phyloP scores from a whole-genome alignment of 1,284 basidiomycete species.

The Pisolithus thermaeus region DNA sequence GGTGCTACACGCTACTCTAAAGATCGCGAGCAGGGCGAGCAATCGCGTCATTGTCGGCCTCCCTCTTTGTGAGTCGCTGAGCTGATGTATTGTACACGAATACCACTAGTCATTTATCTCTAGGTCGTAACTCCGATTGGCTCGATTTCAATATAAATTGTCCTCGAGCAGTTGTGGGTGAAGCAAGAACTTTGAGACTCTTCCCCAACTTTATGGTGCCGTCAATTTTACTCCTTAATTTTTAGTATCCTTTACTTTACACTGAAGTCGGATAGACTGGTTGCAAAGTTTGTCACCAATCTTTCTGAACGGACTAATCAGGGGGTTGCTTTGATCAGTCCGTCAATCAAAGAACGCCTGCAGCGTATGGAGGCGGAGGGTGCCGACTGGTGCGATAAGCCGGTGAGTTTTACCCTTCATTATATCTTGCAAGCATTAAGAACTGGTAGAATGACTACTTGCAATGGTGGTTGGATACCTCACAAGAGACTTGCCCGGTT shows the following conservation, averaged over 20 bases:
- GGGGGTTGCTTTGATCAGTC: slow-evolving; percentile 24
- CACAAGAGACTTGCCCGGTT: no score
- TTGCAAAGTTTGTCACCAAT: slow-evolving; percentile 18
- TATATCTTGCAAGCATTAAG: not conserved
- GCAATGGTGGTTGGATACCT: slow-evolving; percentile 30
- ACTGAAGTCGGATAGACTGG: slow-evolving; percentile 7
- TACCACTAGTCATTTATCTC: not conserved
- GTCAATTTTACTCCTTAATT: slow-evolving; percentile 21
- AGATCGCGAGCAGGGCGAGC: slow-evolving; percentile 28
- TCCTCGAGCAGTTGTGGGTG: slow-evolving; percentile 26
- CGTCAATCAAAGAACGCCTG: slow-evolving; percentile 35
- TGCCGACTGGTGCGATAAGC: slow-evolving; percentile 32
- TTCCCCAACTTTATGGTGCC: slow-evolving; percentile 36
- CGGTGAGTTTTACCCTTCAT: slow-evolving; percentile 23
- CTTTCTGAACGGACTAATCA: slow-evolving; percentile 8
- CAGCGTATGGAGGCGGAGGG: slow-evolving; percentile 26
- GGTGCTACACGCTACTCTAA: slow-evolving; percentile 9
- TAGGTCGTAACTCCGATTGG: slow-evolving; percentile 39
- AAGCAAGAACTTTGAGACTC: slow-evolving; percentile 21
- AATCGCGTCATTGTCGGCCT: slow-evolving; percentile 37
- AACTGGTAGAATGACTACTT: slow-evolving; percentile 35
- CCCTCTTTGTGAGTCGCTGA: slow-evolving; percentile 30
- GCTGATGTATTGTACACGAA: no score
- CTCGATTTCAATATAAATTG: slow-evolving; percentile 30
- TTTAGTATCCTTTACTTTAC: not conserved